A percentile compares a stretch with the other conserved stretches of the same genome.
These are phyloP conservation scores for Septoria linicola DNA, from an alignment of 2,329 filamentous ascomycete genomes.

Conservation along the genomic window DNA sequence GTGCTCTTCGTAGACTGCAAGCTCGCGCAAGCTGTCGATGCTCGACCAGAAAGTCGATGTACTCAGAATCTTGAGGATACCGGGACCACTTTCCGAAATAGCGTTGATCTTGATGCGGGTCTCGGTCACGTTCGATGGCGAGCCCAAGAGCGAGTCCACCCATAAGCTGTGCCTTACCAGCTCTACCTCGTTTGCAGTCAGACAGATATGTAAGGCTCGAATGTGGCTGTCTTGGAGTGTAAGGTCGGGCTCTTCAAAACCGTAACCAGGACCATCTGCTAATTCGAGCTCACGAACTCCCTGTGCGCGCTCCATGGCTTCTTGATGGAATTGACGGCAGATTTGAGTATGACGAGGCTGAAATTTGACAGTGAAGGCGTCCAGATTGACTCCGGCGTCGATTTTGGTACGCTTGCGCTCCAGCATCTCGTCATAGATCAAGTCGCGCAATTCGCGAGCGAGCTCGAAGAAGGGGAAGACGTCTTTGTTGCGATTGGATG, in stretches of 20 bases:
- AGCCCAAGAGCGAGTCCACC: background rate
- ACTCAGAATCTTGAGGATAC: background rate
- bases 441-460: conserved; percentile 7
- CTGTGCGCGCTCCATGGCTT: background rate
- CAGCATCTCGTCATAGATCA: conserved; percentile 6
- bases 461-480: conserved; percentile 9
- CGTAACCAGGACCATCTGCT: background rate
- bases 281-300: background rate
- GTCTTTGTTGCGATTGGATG: too few relatives aligned
- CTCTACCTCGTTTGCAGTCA: background rate
- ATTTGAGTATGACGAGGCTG: background rate
- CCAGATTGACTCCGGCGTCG: background rate
- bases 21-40: background rate
- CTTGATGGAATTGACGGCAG: background rate
- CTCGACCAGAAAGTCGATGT: background rate
- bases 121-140: background rate
- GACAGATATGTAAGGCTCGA: background rate
- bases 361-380: background rate
- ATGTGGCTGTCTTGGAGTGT: background rate
- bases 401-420: conserved; percentile 11
- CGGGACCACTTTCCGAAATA: background rate
- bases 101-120: background rate
- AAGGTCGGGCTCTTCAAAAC: background rate
- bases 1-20: too few relatives aligned
- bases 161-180: background rate